phyloP scores from a whole-genome alignment of 148 eudicot species.

The Chenopodium album region DNA sequence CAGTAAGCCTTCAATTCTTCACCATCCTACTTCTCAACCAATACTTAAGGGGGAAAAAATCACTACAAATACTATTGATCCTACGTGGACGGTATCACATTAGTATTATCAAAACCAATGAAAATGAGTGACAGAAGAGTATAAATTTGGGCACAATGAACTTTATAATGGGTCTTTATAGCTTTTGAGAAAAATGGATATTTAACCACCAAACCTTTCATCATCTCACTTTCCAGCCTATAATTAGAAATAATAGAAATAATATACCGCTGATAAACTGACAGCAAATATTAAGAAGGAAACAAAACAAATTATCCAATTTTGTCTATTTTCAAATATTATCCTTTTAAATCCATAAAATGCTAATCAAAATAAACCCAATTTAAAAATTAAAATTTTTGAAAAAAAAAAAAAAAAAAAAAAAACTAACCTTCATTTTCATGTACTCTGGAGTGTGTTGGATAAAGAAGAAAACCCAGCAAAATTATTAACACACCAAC shows the following conservation, averaged over 20 bases:
- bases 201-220: neutral
- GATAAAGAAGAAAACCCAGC: constrained; percentile 20
- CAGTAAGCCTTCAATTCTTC: neutral
- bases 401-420: neutral
- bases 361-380: neutral
- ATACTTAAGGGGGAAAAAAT: too few relatives aligned
- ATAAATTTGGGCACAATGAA: too few relatives aligned
- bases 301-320: neutral
- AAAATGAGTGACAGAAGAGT: too few relatives aligned
- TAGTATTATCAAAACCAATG: too few relatives aligned
- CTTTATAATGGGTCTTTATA: too few relatives aligned
- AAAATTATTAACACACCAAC: constrained; percentile 18
- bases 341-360: neutral
- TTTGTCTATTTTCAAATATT: neutral
- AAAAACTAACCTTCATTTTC: constrained; percentile 29
- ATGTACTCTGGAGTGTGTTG: constrained; percentile 26
- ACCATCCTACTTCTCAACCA: neutral
- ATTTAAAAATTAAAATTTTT: neutral
- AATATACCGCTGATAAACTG: neutral
- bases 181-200: too few relatives aligned
- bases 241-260: too few relatives aligned
- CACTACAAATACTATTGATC: neutral
- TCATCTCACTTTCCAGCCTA: neutral
- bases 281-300: neutral
- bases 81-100: too few relatives aligned